Conservation (phyloP, 2,329 filamentous ascomycete species). For the Colletotrichum tropicale region DNA sequence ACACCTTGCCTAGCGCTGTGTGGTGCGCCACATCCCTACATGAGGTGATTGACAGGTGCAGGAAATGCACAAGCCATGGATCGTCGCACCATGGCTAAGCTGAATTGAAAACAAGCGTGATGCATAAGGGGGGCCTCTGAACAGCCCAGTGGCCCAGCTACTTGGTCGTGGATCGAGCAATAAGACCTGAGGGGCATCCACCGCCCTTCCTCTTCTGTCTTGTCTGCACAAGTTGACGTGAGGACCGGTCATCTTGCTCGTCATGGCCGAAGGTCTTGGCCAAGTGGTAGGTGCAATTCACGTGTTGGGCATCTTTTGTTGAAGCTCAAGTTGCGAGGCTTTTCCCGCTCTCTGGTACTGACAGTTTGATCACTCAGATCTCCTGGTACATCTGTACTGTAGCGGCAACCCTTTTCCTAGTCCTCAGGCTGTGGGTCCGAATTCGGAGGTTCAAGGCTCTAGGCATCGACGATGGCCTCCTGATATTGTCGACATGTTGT, state of each 20-base stretch:
- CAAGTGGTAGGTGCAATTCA: conserved; percentile 6
- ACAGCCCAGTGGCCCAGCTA: neutral
- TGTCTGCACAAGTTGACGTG: neutral
- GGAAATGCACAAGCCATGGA: neutral
- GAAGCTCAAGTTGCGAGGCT: neutral
- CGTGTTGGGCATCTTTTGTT: neutral
- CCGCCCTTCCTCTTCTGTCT: neutral
- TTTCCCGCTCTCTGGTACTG: neutral
- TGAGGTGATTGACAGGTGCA: neutral
- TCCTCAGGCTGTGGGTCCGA: conserved; percentile 30
- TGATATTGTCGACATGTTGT: conserved; percentile 31
- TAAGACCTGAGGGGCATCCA: conserved; percentile 10
- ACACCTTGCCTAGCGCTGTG: neutral
- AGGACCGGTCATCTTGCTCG: neutral
- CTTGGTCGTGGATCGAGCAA: neutral
- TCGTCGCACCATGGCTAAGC: neutral
- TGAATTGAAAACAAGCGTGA: neutral
- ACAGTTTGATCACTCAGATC: neutral
- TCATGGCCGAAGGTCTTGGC: conserved; percentile 10
- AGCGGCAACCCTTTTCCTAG: conserved; percentile 29
- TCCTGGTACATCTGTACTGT: conserved; percentile 24
- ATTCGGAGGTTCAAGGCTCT: conserved; percentile 30
- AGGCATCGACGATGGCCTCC: conserved; percentile 33
- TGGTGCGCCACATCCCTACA: neutral
- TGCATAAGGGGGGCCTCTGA: neutral